Base-by-base conservation (phyloP, 805 yeast species). In the Candida quercuum region DNA sequence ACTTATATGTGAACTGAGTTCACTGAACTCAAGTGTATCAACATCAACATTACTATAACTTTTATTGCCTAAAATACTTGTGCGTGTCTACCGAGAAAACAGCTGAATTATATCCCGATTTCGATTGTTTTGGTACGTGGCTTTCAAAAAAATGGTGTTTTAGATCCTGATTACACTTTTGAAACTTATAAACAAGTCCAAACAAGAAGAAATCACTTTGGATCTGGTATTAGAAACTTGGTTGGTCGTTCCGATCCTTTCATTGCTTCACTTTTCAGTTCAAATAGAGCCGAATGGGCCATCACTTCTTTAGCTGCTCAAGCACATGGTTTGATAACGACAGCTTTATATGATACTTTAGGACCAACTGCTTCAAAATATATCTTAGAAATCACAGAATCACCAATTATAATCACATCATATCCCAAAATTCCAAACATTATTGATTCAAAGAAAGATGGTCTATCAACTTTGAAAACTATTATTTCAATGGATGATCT, bases 281-380 rank as follows among this genome's bases (percentile, higher is more conserved):
- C 69, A 15, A 81, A 81, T 54, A 64, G 77, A 34, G 65, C 72
- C 8, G 86, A 83, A 58, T 84, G 93, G 93, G 66, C 71, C 23
- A 54, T 82, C 15, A 59, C 83, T 21, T 93, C 84, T 59, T 57
- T 82, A 49, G 88, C 87, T 1, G 76, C 84, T 49, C 71, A 69
- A 31, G 69, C 76, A 7, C 80, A 74, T 61, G 70, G 71, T 56
- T 69, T 66, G 28, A 56, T 74, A n/a, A 67, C 69, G 41, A 76
- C 78, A 10, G 71, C 78, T 5, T 54, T 76, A 17, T 76, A 76
- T 49, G 81, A 76, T 42, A 74, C 81, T 8, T 53, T 76, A 40
- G 82, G 81, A 4, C 69, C 79, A 1, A 69, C 68, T 29, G 71
- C 91, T 4, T 71, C 86, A 3, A 72, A 70, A 41, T 80, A 78